A percentile compares a stretch with the other conserved stretches of the same genome.
phyloP scores from a whole-genome alignment of 192 early-diverging fungal genomes.

The Rhizoclosmatium sp. region DNA sequence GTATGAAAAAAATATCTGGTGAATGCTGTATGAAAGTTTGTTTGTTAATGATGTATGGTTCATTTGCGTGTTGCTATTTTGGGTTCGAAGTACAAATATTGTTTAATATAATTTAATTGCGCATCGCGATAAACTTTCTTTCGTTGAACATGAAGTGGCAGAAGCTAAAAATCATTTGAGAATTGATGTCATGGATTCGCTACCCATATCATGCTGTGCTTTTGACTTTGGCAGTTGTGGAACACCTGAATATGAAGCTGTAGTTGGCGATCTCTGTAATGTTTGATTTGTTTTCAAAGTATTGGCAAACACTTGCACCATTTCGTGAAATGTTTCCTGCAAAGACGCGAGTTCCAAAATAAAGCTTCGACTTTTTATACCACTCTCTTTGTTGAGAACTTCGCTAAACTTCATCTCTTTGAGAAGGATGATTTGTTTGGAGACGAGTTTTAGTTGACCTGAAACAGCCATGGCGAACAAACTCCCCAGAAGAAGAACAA shows the following conservation, averaged over 20 bases:
- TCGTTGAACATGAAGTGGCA: too few species aligned
- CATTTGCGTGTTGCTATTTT: too few species aligned
- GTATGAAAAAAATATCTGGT: background rate
- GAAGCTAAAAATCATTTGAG: too few species aligned
- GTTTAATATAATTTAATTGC: too few species aligned
- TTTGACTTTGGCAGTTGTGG: too few species aligned
- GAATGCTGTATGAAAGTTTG: background rate
- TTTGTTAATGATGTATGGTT: too few species aligned
- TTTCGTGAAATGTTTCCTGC: slow-evolving; percentile 14
- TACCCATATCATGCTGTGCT: too few species aligned
- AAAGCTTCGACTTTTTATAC: slow-evolving; percentile 11
- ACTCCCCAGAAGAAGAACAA: slow-evolving; percentile 6
- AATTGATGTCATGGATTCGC: too few species aligned
- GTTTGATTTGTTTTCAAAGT: background rate
- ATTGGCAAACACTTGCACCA: slow-evolving; percentile 13
- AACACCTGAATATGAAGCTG: too few species aligned
- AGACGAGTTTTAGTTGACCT: slow-evolving; percentile 18
- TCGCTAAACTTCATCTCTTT: slow-evolving; percentile 25
- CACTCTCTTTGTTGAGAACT: slow-evolving; percentile 19
- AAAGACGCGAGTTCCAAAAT: slow-evolving; percentile 14
- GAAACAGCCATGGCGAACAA: slow-evolving; percentile 1
- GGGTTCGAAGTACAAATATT: too few species aligned
- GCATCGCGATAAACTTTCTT: too few species aligned
- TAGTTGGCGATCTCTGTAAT: background rate
- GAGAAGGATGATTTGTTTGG: slow-evolving; percentile 19